Conservation (phyloP, 148 eudicot genomes). For the Rhododendron kiyosumense region DNA sequence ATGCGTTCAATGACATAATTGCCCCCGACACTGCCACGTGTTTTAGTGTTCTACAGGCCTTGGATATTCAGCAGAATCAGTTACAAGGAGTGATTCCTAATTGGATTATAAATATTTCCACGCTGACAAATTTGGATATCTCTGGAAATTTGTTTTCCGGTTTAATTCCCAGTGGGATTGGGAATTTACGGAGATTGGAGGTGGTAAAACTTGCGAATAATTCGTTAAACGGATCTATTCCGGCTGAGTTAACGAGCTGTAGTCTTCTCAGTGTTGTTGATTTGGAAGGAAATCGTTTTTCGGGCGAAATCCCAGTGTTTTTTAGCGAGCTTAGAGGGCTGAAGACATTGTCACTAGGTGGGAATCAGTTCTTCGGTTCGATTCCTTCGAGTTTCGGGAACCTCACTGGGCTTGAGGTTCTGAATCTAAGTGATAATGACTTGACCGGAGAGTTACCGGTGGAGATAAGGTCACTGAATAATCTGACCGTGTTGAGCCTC, state of each 20-base stretch:
- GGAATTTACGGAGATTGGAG: conserved; percentile 40
- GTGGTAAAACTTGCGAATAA: conserved; percentile 59
- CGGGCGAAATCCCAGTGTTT: conserved; percentile 49
- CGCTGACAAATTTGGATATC: conserved; percentile 44
- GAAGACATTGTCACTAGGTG: conserved; percentile 48
- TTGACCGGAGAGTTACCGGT: conserved; percentile 46
- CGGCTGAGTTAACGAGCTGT: conserved; percentile 41
- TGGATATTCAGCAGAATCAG: conserved; percentile 50
- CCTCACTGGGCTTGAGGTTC: conserved; percentile 28
- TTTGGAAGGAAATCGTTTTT: conserved; percentile 48
- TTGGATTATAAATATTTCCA: conserved; percentile 40
- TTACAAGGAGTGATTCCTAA: conserved; percentile 51
- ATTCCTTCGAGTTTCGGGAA: conserved; percentile 37
- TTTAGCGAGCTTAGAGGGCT: conserved; percentile 41
- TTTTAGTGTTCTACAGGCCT: conserved; percentile 33
- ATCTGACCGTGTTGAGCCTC: conserved; percentile 49
- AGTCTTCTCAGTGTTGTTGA: conserved; percentile 41
- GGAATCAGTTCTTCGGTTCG: conserved; percentile 46
- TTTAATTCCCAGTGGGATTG: conserved; percentile 32
- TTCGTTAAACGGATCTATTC: conserved; percentile 60
- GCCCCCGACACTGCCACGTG: conserved; percentile 24
- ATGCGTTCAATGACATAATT: conserved; percentile 38
- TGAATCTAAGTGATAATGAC: conserved; percentile 44
- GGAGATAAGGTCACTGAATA: conserved; percentile 39
- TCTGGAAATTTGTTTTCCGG: conserved; percentile 58